These are phyloP conservation scores for Aspergillus brunneoviolaceus DNA, from an alignment of 2,329 filamentous ascomycete genomes.

Conservation along the genomic window DNA sequence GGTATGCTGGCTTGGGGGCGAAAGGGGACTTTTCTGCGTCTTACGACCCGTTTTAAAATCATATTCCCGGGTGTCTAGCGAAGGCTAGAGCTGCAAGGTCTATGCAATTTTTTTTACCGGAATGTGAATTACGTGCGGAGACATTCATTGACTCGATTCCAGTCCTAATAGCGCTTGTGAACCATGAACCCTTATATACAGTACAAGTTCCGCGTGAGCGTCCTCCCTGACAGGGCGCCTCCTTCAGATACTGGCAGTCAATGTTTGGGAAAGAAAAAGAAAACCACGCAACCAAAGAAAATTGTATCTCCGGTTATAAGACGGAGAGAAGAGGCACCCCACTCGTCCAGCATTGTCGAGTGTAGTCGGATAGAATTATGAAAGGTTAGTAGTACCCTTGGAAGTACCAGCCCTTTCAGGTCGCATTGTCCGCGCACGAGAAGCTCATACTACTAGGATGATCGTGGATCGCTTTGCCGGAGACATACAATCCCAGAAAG, in stretches of 20 bases:
- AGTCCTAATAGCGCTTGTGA: not conserved
- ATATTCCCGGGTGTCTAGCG: too few relatives aligned
- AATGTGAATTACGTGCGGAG: not conserved
- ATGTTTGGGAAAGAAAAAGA: too few relatives aligned
- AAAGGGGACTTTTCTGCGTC: too few relatives aligned
- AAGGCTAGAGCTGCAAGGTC: not conserved
- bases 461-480: conserved; percentile 36
- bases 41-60: too few relatives aligned
- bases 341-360: not conserved
- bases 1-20: not conserved
- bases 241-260: too few relatives aligned
- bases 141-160: not conserved
- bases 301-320: too few relatives aligned
- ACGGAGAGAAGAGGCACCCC: not conserved
- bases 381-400: not conserved
- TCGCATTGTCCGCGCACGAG: conserved; percentile 33
- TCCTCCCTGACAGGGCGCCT: not conserved
- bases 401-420: not conserved
- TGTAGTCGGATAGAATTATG: not conserved
- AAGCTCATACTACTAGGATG: conserved; percentile 32
- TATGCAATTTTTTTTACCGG: not conserved
- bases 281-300: too few relatives aligned
- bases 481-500: conserved; percentile 36
- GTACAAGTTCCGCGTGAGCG: not conserved
- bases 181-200: not conserved